These are phyloP conservation scores for Plectosphaerella sp. DNA, from an alignment of 2,329 filamentous ascomycete species.

Conservation along the genomic window DNA sequence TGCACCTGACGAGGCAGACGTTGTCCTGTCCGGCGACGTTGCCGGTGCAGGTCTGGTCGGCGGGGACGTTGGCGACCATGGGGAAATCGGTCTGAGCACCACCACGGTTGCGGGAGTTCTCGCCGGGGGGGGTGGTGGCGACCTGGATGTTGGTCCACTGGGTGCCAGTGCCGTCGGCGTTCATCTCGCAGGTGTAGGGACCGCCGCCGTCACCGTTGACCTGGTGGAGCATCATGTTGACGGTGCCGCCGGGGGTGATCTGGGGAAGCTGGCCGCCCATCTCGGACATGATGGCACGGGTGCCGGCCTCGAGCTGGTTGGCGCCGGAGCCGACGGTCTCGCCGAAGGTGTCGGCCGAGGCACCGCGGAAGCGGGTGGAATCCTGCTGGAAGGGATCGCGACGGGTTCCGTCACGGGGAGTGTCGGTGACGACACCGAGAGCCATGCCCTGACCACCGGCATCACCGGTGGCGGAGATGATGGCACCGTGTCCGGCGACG, in stretches of 20 bases:
- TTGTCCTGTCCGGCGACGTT: conserved; percentile 54
- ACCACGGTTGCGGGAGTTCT: conserved; percentile 41
- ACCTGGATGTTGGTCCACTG: conserved; percentile 51
- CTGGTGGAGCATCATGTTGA: conserved; percentile 48
- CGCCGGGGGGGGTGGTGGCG: conserved; percentile 46
- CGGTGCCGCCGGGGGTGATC: conserved; percentile 48
- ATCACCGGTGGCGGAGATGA: conserved; percentile 53
- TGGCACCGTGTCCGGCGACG: conserved; percentile 57
- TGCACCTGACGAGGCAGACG: conserved; percentile 59
- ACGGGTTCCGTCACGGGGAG: conserved; percentile 57
- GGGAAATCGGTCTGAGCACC: conserved; percentile 39
- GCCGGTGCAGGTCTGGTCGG: conserved; percentile 52
- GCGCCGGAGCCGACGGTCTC: conserved; percentile 52
- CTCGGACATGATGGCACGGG: conserved; percentile 50
- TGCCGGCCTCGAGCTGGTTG: conserved; percentile 54
- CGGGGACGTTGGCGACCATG: conserved; percentile 55
- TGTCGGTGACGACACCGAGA: conserved; percentile 46
- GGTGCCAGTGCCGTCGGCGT: conserved; percentile 51
- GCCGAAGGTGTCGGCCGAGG: conserved; percentile 45
- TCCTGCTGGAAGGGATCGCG: conserved; percentile 61
- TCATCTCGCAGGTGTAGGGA: conserved; percentile 62
- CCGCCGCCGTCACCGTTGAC: conserved; percentile 52
- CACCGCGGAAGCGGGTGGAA: conserved; percentile 55
- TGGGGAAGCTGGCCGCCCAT: conserved; percentile 55
- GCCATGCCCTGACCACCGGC: conserved; percentile 50